Conservation (phyloP, 2,329 filamentous ascomycete genomes). For the Alternaria gaisen region DNA sequence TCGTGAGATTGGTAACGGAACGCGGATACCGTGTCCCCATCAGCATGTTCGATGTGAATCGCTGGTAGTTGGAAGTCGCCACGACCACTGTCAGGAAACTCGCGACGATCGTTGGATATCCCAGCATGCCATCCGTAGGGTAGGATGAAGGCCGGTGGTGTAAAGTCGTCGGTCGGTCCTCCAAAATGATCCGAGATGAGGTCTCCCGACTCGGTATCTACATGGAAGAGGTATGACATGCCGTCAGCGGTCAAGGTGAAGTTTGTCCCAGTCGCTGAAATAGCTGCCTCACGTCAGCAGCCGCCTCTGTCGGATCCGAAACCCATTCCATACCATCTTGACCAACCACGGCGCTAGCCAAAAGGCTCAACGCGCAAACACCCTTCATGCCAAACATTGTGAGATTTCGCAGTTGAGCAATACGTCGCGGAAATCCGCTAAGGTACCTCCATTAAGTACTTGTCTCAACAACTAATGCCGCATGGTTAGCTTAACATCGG, state of each 20-base stretch:
- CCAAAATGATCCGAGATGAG: conserved; percentile 70
- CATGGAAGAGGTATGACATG: conserved; percentile 71
- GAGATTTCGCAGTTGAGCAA: background rate
- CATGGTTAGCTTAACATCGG: conserved; percentile 12
- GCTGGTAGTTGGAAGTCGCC: conserved; percentile 71
- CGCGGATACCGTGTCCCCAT: conserved; percentile 67
- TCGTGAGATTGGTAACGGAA: conserved; percentile 67
- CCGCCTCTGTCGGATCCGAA: background rate
- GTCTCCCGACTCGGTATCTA: conserved; percentile 65
- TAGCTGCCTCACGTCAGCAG: conserved; percentile 50
- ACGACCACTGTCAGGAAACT: conserved; percentile 71
- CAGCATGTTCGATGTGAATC: conserved; percentile 66
- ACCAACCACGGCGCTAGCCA: conserved; percentile 22
- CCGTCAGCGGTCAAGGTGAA: conserved; percentile 66
- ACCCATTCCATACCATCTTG: conserved; percentile 26
- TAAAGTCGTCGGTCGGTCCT: conserved; percentile 62
- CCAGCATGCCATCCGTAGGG: conserved; percentile 64
- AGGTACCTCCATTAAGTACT: conserved; percentile 19
- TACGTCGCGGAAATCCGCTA: conserved; percentile 4
- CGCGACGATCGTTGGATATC: conserved; percentile 63
- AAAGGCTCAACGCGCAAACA: conserved; percentile 20
- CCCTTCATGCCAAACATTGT: conserved; percentile 16
- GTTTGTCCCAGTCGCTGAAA: conserved; percentile 63
- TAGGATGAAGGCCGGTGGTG: conserved; percentile 53
- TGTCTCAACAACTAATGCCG: conserved; percentile 5